Conservation (phyloP, 805 yeast genomes). For the Tanozyma kutaoensis region DNA sequence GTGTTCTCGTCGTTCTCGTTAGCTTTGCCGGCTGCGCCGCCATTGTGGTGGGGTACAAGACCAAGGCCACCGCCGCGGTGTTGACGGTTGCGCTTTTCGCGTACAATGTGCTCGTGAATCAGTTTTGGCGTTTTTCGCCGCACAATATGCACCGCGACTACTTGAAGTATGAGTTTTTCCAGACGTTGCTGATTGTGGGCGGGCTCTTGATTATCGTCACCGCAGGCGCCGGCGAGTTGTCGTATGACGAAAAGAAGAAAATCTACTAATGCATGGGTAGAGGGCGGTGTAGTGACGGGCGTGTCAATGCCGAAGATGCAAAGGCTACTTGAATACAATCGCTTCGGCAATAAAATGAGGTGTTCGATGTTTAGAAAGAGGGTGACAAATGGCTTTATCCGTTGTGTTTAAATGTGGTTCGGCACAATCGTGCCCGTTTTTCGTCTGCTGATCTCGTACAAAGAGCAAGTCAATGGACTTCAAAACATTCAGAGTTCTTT, state of each 20-base stretch:
- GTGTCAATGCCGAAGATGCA: no score
- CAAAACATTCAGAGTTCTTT: no score
- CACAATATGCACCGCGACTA: constrained; percentile 75
- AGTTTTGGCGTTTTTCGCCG: constrained; percentile 72
- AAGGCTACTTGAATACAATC: no score
- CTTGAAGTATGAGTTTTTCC: constrained; percentile 86
- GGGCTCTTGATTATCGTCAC: constrained; percentile 83
- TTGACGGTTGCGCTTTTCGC: constrained; percentile 56
- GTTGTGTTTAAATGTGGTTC: no score
- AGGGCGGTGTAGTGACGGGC: no score
- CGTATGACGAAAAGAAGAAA: constrained; percentile 92
- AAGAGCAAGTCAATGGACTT: no score
- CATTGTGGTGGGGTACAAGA: constrained; percentile 85
- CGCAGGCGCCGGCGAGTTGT: constrained; percentile 93
- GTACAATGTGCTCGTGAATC: constrained; percentile 71
- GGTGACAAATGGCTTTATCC: no score
- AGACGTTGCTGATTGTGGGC: constrained; percentile 88
- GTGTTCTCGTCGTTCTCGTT: constrained; percentile 49
- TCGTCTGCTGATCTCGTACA: no score
- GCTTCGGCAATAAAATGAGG: no score
- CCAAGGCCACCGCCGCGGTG: constrained; percentile 71
- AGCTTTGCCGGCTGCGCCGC: constrained; percentile 62
- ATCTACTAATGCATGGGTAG: no score
- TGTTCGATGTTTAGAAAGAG: no score
- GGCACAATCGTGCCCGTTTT: no score